A percentile compares a stretch with the other conserved stretches of the same genome.
Evolutionary conservation across 495 filamentous ascomycete genomes (phyloP).

Genomic region (Lasiosphaeria hispida): DNA sequence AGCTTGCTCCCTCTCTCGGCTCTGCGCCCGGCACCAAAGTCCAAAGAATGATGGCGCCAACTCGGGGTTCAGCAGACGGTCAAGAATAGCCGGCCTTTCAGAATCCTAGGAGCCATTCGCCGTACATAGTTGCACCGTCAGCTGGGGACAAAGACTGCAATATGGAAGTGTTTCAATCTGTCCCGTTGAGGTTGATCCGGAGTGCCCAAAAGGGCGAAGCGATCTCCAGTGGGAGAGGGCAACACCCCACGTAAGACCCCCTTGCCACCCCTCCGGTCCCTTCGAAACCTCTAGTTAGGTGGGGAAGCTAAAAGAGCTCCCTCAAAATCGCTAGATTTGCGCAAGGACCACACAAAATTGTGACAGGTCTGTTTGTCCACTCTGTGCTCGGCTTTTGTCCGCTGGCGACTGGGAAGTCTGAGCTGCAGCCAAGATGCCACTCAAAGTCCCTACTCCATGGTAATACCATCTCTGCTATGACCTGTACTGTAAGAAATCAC

Average conservation of each 20-base stretch:
- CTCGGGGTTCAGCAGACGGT: neutral
- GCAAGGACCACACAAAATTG: neutral
- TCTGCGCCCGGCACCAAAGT: no score
- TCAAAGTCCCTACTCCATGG: no score
- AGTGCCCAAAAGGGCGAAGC: slow-evolving; percentile 25
- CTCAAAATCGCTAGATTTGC: neutral
- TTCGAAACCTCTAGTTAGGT: neutral
- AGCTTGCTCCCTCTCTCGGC: no score
- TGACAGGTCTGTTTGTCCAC: no score
- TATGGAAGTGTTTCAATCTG: slow-evolving; percentile 19
- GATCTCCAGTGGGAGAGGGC: slow-evolving; percentile 10
- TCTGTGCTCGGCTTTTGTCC: no score
- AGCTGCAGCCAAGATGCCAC: no score
- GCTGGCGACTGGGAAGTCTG: no score
- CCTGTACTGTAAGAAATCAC: no score
- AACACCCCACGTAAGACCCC: slow-evolving; percentile 16
- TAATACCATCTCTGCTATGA: no score
- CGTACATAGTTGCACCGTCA: neutral
- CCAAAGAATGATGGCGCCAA: no score
- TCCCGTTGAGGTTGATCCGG: slow-evolving; percentile 21
- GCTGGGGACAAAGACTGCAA: neutral
- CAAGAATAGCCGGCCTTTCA: neutral
- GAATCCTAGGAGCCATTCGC: neutral
- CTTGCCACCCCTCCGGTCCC: neutral
- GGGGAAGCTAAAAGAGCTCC: neutral